Percentiles rank a stretch among this genome's conserved stretches.
Conservation (phyloP, 352 stramenopile species). For the Globisporangium spiculum region DNA sequence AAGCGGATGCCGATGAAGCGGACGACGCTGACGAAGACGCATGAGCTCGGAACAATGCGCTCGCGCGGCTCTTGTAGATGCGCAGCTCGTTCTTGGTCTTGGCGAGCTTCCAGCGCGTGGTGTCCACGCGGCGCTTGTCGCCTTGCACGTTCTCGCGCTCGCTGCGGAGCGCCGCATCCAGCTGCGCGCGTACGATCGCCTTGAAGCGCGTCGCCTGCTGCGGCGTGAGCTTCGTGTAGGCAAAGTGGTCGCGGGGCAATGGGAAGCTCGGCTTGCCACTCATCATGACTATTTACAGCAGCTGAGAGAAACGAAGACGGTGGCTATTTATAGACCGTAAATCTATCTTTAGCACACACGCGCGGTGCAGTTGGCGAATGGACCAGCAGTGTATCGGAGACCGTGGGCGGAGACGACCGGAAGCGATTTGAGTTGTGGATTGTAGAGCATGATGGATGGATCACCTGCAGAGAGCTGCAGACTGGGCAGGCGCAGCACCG, state of each 20-base stretch:
- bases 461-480: too few relatives aligned
- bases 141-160: constrained; percentile 26
- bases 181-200: constrained; percentile 17
- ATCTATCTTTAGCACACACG: too few relatives aligned
- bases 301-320: background rate
- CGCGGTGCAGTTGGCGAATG: too few relatives aligned
- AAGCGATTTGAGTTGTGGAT: too few relatives aligned
- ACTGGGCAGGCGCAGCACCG: too few relatives aligned
- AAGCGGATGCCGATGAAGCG: background rate
- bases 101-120: constrained; percentile 45
- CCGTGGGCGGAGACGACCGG: too few relatives aligned
- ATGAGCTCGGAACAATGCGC: constrained; percentile 8
- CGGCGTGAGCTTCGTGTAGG: constrained; percentile 18
- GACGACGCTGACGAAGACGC: constrained; percentile 38
- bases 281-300: background rate
- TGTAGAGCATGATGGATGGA: too few relatives aligned
- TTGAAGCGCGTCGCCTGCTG: constrained; percentile 30
- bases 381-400: too few relatives aligned
- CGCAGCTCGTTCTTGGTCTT: constrained; percentile 35
- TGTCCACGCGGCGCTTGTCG: constrained; percentile 28
- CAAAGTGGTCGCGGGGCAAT: constrained; percentile 29
- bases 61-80: constrained; percentile 29
- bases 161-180: constrained; percentile 21
- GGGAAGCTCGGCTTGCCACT: constrained; percentile 17
- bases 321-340: too few relatives aligned